Percentiles rank a stretch among this genome's conserved stretches.
Conservation (phyloP, 2,329 filamentous ascomycete species). For the Emergomyces orientalis region DNA sequence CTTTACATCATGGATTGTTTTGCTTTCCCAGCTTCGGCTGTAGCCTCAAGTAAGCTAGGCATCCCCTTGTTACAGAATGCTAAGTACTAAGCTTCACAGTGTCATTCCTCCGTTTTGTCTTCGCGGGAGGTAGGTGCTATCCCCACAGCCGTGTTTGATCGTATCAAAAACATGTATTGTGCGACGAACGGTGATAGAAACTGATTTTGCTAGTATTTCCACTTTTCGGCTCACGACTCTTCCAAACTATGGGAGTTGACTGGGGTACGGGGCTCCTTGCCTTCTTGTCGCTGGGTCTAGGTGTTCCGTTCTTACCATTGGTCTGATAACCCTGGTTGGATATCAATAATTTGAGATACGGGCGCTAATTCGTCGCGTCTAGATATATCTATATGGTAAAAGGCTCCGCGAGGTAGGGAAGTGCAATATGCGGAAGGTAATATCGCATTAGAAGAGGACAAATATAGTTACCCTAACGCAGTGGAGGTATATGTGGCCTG, state of each 20-base stretch:
- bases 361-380: background rate
- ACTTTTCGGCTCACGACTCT: conserved; percentile 6
- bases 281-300: conserved; percentile 7
- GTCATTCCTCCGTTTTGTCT: conserved; percentile 7
- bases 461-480: background rate
- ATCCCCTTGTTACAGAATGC: background rate
- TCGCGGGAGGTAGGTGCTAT: conserved; percentile 2
- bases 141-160: background rate
- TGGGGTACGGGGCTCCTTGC: conserved; percentile 7
- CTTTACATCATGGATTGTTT: conserved; percentile 8
- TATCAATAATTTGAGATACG: background rate
- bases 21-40: conserved; percentile 4
- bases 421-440: background rate
- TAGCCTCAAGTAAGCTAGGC: background rate
- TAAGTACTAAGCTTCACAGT: background rate
- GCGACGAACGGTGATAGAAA: background rate
- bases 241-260: conserved; percentile 1
- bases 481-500: background rate
- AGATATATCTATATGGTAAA: conserved; percentile 3
- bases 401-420: conserved; percentile 4
- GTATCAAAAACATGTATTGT: background rate
- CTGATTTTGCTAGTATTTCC: background rate
- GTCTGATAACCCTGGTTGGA: background rate
- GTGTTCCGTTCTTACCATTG: conserved; percentile 5
- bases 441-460: background rate